Evolutionary conservation across 2,329 filamentous ascomycete genomes (phyloP).

Genomic region (Pestalotiopsis sp.): DNA sequence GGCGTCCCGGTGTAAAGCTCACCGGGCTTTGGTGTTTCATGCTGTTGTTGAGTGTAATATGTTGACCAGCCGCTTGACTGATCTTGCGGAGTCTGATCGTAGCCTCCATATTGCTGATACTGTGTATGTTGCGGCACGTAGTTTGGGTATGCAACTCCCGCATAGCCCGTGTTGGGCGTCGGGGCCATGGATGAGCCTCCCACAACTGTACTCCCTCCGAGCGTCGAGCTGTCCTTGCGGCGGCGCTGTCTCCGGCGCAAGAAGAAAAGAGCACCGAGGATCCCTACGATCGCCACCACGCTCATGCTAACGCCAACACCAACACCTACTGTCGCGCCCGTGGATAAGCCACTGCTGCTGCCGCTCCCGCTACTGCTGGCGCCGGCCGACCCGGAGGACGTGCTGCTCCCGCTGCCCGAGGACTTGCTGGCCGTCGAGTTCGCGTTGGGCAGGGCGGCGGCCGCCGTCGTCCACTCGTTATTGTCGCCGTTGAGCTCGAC

Average conservation of each 20-base stretch:
- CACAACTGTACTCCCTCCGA: conserved; percentile 5
- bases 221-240: conserved; percentile 14
- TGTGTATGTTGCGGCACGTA: background rate
- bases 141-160: conserved; percentile 5
- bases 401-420: background rate
- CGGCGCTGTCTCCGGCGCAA: conserved; percentile 25
- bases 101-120: background rate
- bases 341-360: conserved; percentile 21
- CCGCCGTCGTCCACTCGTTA: conserved; percentile 30
- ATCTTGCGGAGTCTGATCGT: background rate
- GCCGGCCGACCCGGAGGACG: background rate
- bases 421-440: conserved; percentile 21
- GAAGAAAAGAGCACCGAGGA: conserved; percentile 27
- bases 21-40: conserved; percentile 19
- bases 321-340: conserved; percentile 36
- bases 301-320: conserved; percentile 36
- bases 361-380: conserved; percentile 5
- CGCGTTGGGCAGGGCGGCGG: conserved; percentile 22
- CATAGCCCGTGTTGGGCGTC: conserved; percentile 7
- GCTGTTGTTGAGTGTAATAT: conserved; percentile 10
- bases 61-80: conserved; percentile 7
- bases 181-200: conserved; percentile 5
- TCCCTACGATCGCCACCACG: conserved; percentile 30
- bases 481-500: conserved; percentile 31
- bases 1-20: conserved; percentile 23